Conservation (phyloP, 768 basidiomycete genomes). For the Mycena floridula region DNA sequence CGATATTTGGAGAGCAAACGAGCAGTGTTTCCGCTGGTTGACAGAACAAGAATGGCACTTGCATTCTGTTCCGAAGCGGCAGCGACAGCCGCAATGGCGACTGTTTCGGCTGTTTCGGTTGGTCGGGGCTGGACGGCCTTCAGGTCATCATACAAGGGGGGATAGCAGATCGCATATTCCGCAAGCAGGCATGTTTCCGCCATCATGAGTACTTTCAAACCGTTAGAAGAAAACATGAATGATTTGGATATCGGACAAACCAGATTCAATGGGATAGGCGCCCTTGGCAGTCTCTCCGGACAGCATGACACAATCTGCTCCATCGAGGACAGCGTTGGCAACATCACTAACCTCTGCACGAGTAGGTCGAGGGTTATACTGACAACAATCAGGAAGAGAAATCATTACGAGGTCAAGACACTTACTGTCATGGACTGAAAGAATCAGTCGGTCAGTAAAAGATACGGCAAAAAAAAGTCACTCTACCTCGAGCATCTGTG, state of each 20-base stretch:
- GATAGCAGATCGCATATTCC: conserved; percentile 93
- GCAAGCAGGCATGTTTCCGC: conserved; percentile 98
- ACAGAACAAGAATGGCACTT: conserved; percentile 91
- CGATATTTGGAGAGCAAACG: conserved; percentile 96
- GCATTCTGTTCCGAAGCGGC: conserved; percentile 94
- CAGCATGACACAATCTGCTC: conserved; percentile 99
- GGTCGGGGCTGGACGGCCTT: conserved; percentile 75
- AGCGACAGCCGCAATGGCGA: conserved; percentile 93
- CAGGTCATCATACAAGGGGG: conserved; percentile 88
- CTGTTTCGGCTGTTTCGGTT: conserved; percentile 91
- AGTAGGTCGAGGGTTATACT: conserved; percentile 98
- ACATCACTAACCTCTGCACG: conserved; percentile 99
- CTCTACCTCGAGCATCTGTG: conserved; percentile 92
- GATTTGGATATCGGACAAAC: conserved; percentile 32
- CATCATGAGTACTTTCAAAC: conserved; percentile 87
- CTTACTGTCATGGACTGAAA: conserved; percentile 86
- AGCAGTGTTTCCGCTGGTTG: conserved; percentile 94
- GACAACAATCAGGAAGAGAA: conserved; percentile 5
- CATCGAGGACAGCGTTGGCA: conserved; percentile 98
- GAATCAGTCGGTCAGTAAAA: conserved; percentile 8
- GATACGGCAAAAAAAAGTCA: not conserved
- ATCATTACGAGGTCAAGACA: conserved; percentile 1
- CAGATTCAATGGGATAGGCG: conserved; percentile 90
- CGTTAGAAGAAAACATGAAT: conserved; percentile 2
- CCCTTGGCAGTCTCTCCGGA: conserved; percentile 99